Evolutionary conservation across 2,329 filamentous ascomycete species (phyloP).

Genomic region (Fusarium sulawesiense): DNA sequence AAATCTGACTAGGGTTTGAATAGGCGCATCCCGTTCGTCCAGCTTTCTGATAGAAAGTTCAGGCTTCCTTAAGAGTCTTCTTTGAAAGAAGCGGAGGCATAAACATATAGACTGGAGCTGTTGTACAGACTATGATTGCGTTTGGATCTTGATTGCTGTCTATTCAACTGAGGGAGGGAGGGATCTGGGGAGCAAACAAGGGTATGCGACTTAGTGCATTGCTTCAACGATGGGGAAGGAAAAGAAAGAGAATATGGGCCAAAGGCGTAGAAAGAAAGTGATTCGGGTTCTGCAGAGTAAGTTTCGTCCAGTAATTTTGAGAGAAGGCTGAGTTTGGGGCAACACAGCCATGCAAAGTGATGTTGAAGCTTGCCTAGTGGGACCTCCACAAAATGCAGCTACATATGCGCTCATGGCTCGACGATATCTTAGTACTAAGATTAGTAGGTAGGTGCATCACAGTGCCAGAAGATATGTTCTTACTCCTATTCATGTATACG

Average conservation of each 20-base stretch:
- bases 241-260: background rate
- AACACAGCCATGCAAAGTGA: conserved; percentile 21
- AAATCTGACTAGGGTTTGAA: conserved; percentile 11
- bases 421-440: background rate
- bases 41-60: background rate
- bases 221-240: background rate
- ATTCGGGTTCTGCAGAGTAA: background rate
- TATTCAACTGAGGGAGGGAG: conserved; percentile 33
- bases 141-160: conserved; percentile 14
- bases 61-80: background rate
- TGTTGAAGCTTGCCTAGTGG: conserved; percentile 22
- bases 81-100: background rate
- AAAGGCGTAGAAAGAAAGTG: background rate
- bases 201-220: conserved; percentile 14
- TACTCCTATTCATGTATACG: background rate
- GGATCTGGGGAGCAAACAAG: conserved; percentile 7
- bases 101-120: background rate
- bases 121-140: conserved; percentile 1
- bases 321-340: conserved; percentile 11
- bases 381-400: conserved; percentile 38
- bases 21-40: conserved; percentile 13
- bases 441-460: background rate
- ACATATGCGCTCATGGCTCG: conserved; percentile 29
- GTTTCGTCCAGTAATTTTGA: conserved; percentile 3
- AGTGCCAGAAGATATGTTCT: background rate